Evolutionary conservation across 1,284 basidiomycete genomes (phyloP), one percentile per base, ranked within the genome.

Genomic region (Trichosporon faecale): DNA sequence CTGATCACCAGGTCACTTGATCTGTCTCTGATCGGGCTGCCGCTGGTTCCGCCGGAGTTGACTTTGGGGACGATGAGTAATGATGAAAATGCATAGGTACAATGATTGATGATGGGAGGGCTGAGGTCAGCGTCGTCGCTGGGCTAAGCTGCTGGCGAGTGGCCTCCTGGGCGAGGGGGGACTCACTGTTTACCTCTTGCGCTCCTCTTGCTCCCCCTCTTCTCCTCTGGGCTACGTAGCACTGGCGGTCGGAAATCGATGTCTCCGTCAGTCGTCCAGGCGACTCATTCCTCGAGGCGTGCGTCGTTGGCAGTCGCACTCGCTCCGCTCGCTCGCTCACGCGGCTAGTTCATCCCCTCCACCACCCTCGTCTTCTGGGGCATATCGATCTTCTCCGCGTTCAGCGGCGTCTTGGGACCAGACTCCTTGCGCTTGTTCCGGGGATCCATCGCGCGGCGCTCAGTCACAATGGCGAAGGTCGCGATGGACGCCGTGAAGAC

Each of bases 401-500:
- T 68, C 35, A 66, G 65, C 2, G 75, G 69, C 7, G 76, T 73
- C 60, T 78, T 68, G 7, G 79, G 79, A 37, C 75, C 76, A 7
- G 75, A 76, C 33, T 74, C 72, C 18, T 72, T 71, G 18, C 70
- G 64, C 35, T 65, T 44, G 52, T 67, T 52, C 33, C 69, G 63
- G 11, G 78, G 76, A 27, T 80, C 79, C 57, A 70, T 65, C 60
- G 75, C 72, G 9, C 77, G 70, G 23, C 72, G 72, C 14, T 82
- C 71, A 16, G 77, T 66, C 1, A 82, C 25, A 46, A 74, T 27
- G 67, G 80, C 74, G 72, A 83, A 83, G 2, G 78, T 71, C 2
- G 69, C 70, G 2, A 76, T 74, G 18, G 74, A 74, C 14, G 75
- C 57, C 49, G 76, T 76, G 27, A 78, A 73, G 29, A 83, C 66